phyloP scores from a whole-genome alignment of 148 eudicot species.

The Pouteria glomerata region DNA sequence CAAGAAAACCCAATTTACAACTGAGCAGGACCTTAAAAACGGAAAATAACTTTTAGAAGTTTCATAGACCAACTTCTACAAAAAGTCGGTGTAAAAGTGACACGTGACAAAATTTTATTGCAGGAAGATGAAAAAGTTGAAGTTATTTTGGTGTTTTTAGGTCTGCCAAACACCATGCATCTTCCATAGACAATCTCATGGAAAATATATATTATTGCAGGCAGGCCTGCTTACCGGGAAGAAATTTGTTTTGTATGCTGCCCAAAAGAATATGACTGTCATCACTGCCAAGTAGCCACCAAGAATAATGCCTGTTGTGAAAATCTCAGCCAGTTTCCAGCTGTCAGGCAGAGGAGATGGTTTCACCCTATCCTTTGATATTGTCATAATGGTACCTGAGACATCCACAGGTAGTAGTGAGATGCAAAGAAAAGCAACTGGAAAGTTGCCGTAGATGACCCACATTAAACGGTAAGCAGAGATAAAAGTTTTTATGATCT shows the following conservation, averaged over 20 bases:
- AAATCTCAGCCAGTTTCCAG: conserved; percentile 97
- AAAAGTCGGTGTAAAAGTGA: no score
- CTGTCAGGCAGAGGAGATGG: conserved; percentile 98
- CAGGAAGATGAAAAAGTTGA: no score
- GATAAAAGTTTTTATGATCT: neutral
- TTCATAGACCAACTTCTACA: neutral
- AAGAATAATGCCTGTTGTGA: conserved; percentile 81
- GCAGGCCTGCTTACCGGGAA: conserved; percentile 58
- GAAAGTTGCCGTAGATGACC: neutral
- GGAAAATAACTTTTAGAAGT: neutral
- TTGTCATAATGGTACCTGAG: conserved; percentile 96
- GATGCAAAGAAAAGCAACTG: neutral
- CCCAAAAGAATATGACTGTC: conserved; percentile 99
- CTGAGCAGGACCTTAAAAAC: neutral
- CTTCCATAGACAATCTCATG: neutral
- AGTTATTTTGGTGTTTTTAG: no score
- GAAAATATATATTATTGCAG: neutral
- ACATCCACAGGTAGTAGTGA: conserved; percentile 13
- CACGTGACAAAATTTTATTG: no score
- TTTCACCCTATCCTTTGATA: conserved; percentile 96
- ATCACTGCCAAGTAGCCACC: conserved; percentile 96
- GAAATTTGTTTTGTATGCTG: conserved; percentile 89
- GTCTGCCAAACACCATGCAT: no score
- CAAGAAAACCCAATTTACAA: neutral
- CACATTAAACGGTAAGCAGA: neutral